Evolutionary conservation across 495 filamentous ascomycete species (phyloP), one percentile per base, ranked within the genome.

Genomic region (Hyaloscypha bicolor): DNA sequence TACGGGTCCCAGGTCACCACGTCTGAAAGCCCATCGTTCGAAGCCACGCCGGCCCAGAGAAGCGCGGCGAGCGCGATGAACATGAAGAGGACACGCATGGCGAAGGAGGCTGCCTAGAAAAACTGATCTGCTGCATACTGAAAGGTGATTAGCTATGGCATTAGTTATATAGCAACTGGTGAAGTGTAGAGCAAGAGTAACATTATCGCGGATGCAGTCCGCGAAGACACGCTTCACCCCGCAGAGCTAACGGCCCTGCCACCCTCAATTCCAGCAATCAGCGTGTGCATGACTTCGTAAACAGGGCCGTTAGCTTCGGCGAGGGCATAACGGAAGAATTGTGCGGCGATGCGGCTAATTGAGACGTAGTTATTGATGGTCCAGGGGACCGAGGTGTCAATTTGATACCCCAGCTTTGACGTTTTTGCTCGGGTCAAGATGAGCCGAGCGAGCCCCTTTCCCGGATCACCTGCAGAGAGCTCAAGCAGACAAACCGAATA

Each of bases 1-100:
- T 83, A 85, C 22, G 78, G 67, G 63, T 87, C 85, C 85, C 85
- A 73, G 6, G 51, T 29, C 19, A 73, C 72, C 11, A 69, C 25
- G 51, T 62, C 60, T 25, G 61, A 63, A 32, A 73, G 63, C 31
- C 66, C 66, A 62, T 73, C 64, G 30, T 66, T 61, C 8, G 69
- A 65, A 4, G 72, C 66, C 60, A 45, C 45, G 29, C 45, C 6
- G 9, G 55, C 22, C 69, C 69, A 73, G 25, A 69, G 56, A 14
- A 71, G 60, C 63, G 66, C 63, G 12, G 33, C 69, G 31, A 73
- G 48, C 59, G 63, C 60, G 29, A 52, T 51, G 30, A 73, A 63
- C 30, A 71, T 12, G 21, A 30, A 14, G 4, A 56, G 52, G 58
- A 73, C 42, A 22, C 55, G 65, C 72, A 73, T 73, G n/a, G n/a